Conservation (phyloP, 805 yeast genomes). For the Candida anglica region DNA sequence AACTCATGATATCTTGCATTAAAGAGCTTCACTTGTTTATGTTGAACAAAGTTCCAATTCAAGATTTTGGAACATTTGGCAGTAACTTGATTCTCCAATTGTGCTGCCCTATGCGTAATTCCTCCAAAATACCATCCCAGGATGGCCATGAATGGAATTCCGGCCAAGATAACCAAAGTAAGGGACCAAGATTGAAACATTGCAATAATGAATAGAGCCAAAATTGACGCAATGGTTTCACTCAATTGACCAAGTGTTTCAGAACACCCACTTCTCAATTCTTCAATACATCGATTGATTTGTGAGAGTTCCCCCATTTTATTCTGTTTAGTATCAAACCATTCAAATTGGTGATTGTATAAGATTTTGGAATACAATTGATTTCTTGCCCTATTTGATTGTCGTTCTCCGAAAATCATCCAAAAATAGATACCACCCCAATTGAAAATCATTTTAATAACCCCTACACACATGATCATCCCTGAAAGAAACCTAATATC, state of each 20-base stretch:
- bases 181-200: conserved; percentile 81
- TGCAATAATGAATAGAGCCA: conserved; percentile 59
- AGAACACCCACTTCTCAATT: conserved; percentile 61
- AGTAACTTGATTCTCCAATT: conserved; percentile 53
- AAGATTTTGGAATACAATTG: conserved; percentile 43
- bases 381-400: conserved; percentile 54
- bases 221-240: conserved; percentile 49
- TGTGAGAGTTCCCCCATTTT: conserved; percentile 64
- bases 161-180: conserved; percentile 71
- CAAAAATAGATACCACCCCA: conserved; percentile 60
- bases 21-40: conserved; percentile 57
- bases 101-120: conserved; percentile 46
- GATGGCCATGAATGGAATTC: conserved; percentile 62
- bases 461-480: conserved; percentile 30
- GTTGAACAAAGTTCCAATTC: conserved; percentile 66
- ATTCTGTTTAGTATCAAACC: conserved; percentile 60
- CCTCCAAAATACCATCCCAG: conserved; percentile 49
- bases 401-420: conserved; percentile 70
- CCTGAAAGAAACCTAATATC: conserved; percentile 25
- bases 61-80: conserved; percentile 55
- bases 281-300: conserved; percentile 70
- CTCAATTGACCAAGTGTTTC: conserved; percentile 59
- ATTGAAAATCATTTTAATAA: conserved; percentile 23
- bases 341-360: conserved; percentile 37
- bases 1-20: conserved; percentile 55